phyloP scores from a whole-genome alignment of 169 alveolate species.

The Pseudocohnilembus persalinus region DNA sequence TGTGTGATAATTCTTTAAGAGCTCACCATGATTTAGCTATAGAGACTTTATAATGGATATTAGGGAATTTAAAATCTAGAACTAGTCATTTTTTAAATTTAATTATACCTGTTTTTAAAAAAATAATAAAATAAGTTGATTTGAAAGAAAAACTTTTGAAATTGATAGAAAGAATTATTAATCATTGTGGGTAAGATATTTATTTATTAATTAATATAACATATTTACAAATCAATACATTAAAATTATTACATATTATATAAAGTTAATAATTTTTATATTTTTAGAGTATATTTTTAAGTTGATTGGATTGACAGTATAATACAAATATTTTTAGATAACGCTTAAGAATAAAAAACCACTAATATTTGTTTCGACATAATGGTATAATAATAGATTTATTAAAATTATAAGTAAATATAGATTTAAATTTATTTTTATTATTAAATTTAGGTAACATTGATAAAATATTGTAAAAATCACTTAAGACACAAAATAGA shows the following conservation, averaged over 20 bases:
- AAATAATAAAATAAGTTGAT: slow-evolving; percentile 25
- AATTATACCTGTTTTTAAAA: slow-evolving; percentile 38
- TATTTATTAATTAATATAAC: neutral
- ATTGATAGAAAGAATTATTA: slow-evolving; percentile 25
- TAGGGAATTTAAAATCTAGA: slow-evolving; percentile 39
- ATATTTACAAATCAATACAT: neutral
- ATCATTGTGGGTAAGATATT: slow-evolving; percentile 7
- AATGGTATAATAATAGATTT: too few relatives aligned
- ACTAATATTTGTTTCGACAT: too few relatives aligned
- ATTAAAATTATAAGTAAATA: too few relatives aligned
- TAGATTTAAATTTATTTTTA: too few relatives aligned
- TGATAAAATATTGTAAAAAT: slow-evolving; percentile 24
- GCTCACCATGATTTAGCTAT: slow-evolving; percentile 42
- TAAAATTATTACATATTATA: neutral
- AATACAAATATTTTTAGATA: neutral
- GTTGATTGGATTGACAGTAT: too few relatives aligned
- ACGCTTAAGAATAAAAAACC: neutral
- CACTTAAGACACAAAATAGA: slow-evolving; percentile 47
- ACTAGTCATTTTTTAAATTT: slow-evolving; percentile 33
- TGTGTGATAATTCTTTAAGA: slow-evolving; percentile 35
- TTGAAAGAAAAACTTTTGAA: slow-evolving; percentile 32
- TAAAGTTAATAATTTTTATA: slow-evolving; percentile 3
- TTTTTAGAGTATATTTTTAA: slow-evolving; percentile 12
- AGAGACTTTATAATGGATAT: slow-evolving; percentile 39
- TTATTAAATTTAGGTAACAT: slow-evolving; percentile 30